These are phyloP conservation scores for Coelastrella sp. DNA, from an alignment of 139 green algal genomes.

Conservation along the genomic window DNA sequence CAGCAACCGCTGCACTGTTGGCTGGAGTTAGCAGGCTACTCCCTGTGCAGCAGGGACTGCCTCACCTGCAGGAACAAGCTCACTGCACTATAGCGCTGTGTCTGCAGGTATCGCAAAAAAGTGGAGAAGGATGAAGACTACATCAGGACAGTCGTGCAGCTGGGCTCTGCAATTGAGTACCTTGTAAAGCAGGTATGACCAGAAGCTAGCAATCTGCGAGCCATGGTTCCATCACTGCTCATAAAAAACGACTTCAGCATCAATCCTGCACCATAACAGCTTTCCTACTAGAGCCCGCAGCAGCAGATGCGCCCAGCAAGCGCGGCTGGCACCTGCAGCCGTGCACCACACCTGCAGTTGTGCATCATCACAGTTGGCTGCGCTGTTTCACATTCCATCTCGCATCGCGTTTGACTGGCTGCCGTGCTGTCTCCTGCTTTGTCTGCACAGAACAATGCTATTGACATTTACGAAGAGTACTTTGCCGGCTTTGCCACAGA, in stretches of 20 bases:
- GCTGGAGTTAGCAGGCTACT: no score
- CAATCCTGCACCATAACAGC: no score
- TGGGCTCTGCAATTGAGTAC: slow-evolving; percentile 81
- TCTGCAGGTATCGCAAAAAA: slow-evolving; percentile 76
- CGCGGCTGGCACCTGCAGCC: no score
- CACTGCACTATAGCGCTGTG: background rate
- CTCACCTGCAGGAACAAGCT: background rate
- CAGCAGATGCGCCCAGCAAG: no score
- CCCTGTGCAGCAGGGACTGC: background rate
- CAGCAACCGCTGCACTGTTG: no score
- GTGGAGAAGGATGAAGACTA: slow-evolving; percentile 98
- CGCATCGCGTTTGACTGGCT: no score
- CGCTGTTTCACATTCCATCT: no score
- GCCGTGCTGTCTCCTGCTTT: background rate
- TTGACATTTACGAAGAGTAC: slow-evolving; percentile 98
- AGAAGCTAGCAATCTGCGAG: background rate
- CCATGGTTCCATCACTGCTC: background rate
- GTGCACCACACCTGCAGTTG: no score
- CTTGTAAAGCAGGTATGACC: slow-evolving; percentile 75
- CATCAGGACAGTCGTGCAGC: slow-evolving; percentile 81
- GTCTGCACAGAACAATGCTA: slow-evolving; percentile 88
- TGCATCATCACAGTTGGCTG: no score
- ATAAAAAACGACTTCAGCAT: no score
- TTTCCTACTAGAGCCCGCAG: no score
- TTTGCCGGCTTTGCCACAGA: slow-evolving; percentile 71